phyloP scores from a whole-genome alignment of 2,329 filamentous ascomycete species.

The Pseudogymnoascus sp. region DNA sequence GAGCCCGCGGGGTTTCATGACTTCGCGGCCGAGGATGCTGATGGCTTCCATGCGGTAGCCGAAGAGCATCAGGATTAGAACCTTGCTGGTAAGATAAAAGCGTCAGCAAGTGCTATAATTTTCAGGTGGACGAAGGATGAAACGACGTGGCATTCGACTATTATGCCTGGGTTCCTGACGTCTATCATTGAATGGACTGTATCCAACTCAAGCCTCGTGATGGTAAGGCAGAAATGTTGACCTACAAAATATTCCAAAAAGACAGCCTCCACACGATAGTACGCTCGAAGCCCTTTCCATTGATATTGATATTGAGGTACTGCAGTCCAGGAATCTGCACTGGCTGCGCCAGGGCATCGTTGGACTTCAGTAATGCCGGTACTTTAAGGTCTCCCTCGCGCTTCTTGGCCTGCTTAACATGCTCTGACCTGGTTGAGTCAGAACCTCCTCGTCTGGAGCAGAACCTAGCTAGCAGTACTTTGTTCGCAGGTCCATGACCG shows the following conservation, averaged over 20 bases:
- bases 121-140: background rate
- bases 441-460: background rate
- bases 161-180: background rate
- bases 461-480: conserved; percentile 40
- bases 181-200: background rate
- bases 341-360: conserved; percentile 44
- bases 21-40: conserved; percentile 57
- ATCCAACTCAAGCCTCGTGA: background rate
- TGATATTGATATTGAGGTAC: conserved; percentile 65
- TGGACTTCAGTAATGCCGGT: conserved; percentile 39
- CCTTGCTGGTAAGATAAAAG: conserved; percentile 35
- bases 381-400: conserved; percentile 39
- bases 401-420: conserved; percentile 59
- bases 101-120: background rate
- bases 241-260: conserved; percentile 57
- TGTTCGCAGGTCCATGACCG: conserved; percentile 72
- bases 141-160: background rate
- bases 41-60: conserved; percentile 65
- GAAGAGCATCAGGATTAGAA: conserved; percentile 54
- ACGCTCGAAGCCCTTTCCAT: conserved; percentile 59
- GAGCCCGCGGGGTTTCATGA: conserved; percentile 66
- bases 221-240: background rate
- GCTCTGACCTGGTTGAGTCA: conserved; percentile 52
- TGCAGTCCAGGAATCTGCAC: conserved; percentile 54
- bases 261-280: conserved; percentile 60